Conservation (phyloP, 2,329 filamentous ascomycete genomes). For the Ilyonectria robusta region DNA sequence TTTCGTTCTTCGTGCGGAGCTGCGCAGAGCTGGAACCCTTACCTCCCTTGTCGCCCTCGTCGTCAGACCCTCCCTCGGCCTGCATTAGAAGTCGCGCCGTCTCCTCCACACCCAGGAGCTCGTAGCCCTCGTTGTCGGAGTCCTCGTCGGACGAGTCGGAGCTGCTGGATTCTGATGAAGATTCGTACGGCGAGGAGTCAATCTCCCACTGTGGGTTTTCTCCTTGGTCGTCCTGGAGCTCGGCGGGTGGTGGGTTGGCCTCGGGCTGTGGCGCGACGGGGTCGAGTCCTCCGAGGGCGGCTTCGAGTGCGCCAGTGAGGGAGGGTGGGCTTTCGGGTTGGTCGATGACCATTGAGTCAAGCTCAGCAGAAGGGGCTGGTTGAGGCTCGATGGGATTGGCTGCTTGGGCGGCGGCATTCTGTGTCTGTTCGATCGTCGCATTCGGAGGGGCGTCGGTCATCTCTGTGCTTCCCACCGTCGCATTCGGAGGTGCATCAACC, state of each 20-base stretch:
- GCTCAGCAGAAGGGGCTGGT: slow-evolving; percentile 40
- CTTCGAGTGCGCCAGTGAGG: slow-evolving; percentile 60
- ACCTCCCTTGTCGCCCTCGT: slow-evolving; percentile 72
- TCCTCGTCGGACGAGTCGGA: slow-evolving; percentile 74
- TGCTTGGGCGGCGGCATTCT: slow-evolving; percentile 18
- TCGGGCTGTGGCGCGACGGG: slow-evolving; percentile 33
- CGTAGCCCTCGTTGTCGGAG: slow-evolving; percentile 74
- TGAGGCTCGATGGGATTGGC: slow-evolving; percentile 21
- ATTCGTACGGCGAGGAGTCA: slow-evolving; percentile 83
- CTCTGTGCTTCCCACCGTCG: slow-evolving; percentile 31
- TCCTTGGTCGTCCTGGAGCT: slow-evolving; percentile 52
- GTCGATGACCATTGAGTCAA: slow-evolving; percentile 55
- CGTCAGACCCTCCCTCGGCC: slow-evolving; percentile 83
- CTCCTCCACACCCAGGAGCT: slow-evolving; percentile 84
- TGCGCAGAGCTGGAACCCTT: slow-evolving; percentile 59
- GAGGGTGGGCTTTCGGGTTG: slow-evolving; percentile 54
- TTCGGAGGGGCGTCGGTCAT: slow-evolving; percentile 33
- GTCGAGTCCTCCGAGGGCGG: slow-evolving; percentile 58
- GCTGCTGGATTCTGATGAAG: slow-evolving; percentile 71
- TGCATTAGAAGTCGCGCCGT: slow-evolving; percentile 89
- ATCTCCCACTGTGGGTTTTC: slow-evolving; percentile 85
- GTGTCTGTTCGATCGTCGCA: slow-evolving; percentile 19
- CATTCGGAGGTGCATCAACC: slow-evolving; percentile 24
- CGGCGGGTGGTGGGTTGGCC: slow-evolving; percentile 27
- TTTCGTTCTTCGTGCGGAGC: slow-evolving; percentile 87